A percentile compares a stretch with the other conserved stretches of the same genome.
phyloP scores from a whole-genome alignment of 129 eudicot genomes.

The Centrapalus pauciflorus region DNA sequence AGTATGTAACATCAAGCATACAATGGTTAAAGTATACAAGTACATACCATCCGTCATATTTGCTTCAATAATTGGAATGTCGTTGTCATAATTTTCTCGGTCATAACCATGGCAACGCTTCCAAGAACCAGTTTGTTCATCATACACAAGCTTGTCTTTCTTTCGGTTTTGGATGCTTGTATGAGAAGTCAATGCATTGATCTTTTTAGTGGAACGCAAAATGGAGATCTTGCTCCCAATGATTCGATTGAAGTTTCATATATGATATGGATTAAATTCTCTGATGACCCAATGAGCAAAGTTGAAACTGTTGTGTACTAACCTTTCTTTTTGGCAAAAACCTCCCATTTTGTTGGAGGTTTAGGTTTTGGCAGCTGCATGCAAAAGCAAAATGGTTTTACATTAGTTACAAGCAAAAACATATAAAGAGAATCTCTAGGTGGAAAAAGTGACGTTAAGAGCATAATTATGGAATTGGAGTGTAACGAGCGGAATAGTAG shows the following conservation, averaged over 20 bases:
- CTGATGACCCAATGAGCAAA: background rate
- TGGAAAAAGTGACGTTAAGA: too few relatives aligned
- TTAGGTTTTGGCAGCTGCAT: constrained; percentile 57
- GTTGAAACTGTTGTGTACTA: too few relatives aligned
- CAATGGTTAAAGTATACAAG: background rate
- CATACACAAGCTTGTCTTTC: too few relatives aligned
- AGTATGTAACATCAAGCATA: background rate
- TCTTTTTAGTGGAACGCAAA: background rate
- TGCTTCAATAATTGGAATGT: constrained; percentile 65
- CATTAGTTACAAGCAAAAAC: background rate
- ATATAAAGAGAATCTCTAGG: too few relatives aligned
- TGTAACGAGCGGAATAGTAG: too few relatives aligned
- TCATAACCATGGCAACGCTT: constrained; percentile 76
- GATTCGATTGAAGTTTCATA: too few relatives aligned
- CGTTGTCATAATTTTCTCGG: constrained; percentile 62
- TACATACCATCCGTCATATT: constrained; percentile 60
- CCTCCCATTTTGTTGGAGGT: constrained; percentile 77
- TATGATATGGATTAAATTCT: background rate
- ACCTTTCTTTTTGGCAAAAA: constrained; percentile 60
- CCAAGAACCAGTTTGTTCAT: constrained; percentile 59
- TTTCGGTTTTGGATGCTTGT: constrained; percentile 52
- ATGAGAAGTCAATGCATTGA: background rate
- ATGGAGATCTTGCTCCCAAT: too few relatives aligned
- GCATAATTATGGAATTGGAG: too few relatives aligned
- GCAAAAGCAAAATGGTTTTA: background rate